These are phyloP conservation scores for Cladorrhinum samala DNA, from an alignment of 495 filamentous ascomycete genomes.

Conservation along the genomic window DNA sequence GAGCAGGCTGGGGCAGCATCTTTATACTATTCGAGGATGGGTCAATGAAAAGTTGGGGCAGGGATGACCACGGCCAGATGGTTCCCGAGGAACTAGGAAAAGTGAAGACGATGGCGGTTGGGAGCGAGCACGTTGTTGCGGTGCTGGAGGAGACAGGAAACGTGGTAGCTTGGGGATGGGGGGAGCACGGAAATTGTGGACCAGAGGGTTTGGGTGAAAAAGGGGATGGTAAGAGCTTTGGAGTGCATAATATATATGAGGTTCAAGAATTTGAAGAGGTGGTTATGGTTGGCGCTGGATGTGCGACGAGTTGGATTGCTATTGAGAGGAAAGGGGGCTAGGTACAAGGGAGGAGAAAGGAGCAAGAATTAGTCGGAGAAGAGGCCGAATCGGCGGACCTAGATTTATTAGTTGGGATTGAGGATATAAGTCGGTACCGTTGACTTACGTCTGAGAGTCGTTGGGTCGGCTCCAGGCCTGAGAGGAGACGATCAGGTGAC, in stretches of 20 bases:
- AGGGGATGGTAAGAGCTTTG: conserved; percentile 49
- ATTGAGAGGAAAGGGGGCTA: conserved; percentile 25
- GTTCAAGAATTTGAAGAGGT: conserved; percentile 41
- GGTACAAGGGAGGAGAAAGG: conserved; percentile 1
- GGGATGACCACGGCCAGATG: conserved; percentile 77
- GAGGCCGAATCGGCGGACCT: conserved; percentile 48
- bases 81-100: conserved; percentile 50
- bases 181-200: conserved; percentile 95
- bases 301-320: conserved; percentile 80
- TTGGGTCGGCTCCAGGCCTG: conserved; percentile 59
- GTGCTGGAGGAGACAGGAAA: conserved; percentile 49
- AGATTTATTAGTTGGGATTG: conserved; percentile 14
- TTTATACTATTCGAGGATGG: conserved; percentile 58
- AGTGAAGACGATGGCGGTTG: conserved; percentile 58
- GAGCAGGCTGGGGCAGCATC: conserved; percentile 76
- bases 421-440: not conserved
- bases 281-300: conserved; percentile 66
- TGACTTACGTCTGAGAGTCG: conserved; percentile 51
- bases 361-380: conserved; percentile 43
- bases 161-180: conserved; percentile 86
- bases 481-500: conserved; percentile 19
- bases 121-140: conserved; percentile 81
- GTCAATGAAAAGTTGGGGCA: conserved; percentile 59
- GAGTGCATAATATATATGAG: conserved; percentile 37
- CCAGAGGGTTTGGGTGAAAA: conserved; percentile 61